Conservation (phyloP, 768 basidiomycete species). For the Lactarius sanguifluus region DNA sequence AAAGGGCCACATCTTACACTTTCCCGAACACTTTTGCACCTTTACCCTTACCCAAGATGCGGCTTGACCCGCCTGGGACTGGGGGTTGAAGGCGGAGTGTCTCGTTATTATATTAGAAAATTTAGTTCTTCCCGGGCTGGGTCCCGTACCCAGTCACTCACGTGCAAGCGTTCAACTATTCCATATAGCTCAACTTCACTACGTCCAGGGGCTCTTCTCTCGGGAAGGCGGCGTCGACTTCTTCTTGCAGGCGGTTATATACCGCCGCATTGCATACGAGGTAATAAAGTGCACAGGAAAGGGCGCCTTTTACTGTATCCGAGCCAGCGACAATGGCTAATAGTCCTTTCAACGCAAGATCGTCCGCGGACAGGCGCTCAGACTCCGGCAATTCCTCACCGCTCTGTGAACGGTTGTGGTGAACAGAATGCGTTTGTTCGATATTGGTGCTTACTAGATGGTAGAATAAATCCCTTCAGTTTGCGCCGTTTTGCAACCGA, state of each 20-base stretch:
- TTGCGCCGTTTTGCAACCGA: conserved; percentile 12
- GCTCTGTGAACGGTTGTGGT: neutral
- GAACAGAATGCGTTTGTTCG: neutral
- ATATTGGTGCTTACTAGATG: conserved; percentile 36
- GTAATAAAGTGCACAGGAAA: conserved; percentile 39
- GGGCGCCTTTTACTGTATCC: conserved; percentile 42
- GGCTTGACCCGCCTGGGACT: conserved; percentile 48
- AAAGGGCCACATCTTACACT: conserved; percentile 4
- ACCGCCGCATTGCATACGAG: conserved; percentile 38
- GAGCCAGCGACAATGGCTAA: conserved; percentile 46
- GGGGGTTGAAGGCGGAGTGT: conserved; percentile 50
- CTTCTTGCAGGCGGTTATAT: conserved; percentile 21
- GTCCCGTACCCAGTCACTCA: neutral
- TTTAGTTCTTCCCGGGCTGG: neutral
- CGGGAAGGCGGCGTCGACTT: conserved; percentile 20
- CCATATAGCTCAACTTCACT: conserved; percentile 17
- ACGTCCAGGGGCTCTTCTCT: conserved; percentile 26
- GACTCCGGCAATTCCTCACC: conserved; percentile 19
- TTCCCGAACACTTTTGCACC: conserved; percentile 33
- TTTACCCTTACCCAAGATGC: conserved; percentile 39
- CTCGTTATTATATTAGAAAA: conserved; percentile 43
- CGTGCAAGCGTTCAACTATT: conserved; percentile 28
- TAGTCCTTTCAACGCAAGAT: conserved; percentile 38
- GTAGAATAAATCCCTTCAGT: conserved; percentile 41
- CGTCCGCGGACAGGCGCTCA: conserved; percentile 7